Evolutionary conservation across 495 filamentous ascomycete genomes (phyloP), one percentile per base, ranked within the genome.

Genomic region (Aspergillus cavernicola): DNA sequence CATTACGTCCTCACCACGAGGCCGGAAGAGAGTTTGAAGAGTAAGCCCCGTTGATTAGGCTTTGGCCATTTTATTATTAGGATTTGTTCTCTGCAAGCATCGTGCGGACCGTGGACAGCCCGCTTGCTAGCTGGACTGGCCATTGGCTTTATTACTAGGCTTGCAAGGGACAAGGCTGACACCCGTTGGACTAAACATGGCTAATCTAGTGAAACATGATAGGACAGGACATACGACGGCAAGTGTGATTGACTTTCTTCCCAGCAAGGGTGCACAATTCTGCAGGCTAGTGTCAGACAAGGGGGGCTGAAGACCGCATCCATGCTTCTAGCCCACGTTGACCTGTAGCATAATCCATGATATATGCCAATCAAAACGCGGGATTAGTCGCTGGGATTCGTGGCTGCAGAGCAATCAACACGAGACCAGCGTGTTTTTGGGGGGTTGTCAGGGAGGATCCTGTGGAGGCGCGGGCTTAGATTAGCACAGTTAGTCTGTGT

Each of bases 301-400:
- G 31, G 31, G n/a, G 19, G 38, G 38, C 44, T 36, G 31, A 47
- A 47, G 31, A 47, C 24, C 16, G 31, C 29, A 46, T 33, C 6
- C 10, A 26, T 4, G 22, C 23, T 13, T 24, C 19, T 4, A 29
- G 24, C n/a, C n/a, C 16, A 32, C 43, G 38, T 13, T 13, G 43
- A 28, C n/a, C 33, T 39, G 33, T 33, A 31, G 33, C 22, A 50
- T 4, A 19, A 16, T n/a, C 22, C 16, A 1, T n/a, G 2, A 6
- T 12, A 13, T 18, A 6, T 19, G 23, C 46, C 46, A 50, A 50
- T 50, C 33, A 50, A 12, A 18, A 11, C 6, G n/a, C 13, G 22
- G 2, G n/a, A 36, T 39, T 50, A 50, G 24, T 50, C 33, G 46
- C 46, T 50, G 35, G 33, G 35, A 39, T 28, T 29, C 23, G n/a